Evolutionary conservation across 441 rosid genomes (phyloP).

Genomic region (Macaranga tanarius): DNA sequence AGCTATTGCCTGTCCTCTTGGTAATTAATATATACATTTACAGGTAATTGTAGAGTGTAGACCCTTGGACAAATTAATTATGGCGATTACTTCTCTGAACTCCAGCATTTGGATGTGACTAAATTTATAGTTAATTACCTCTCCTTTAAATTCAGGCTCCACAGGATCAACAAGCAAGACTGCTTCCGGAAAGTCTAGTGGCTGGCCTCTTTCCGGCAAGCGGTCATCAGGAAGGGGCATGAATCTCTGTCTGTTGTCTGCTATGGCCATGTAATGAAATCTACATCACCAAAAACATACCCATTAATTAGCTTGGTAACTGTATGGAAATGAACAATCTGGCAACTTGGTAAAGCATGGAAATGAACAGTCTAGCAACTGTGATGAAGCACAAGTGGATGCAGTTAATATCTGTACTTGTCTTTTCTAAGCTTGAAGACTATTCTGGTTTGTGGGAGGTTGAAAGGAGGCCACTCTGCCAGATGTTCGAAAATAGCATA

Average conservation of each 20-base stretch:
- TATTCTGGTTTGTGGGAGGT: conserved; percentile 70
- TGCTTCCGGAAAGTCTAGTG: conserved; percentile 73
- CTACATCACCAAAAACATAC: conserved; percentile 27
- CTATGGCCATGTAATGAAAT: conserved; percentile 78
- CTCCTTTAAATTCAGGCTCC: conserved; percentile 76
- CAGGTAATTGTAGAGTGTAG: too few relatives aligned
- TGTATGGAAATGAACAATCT: too few relatives aligned
- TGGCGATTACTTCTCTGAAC: background rate
- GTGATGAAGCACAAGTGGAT: background rate
- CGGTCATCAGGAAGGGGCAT: conserved; percentile 91
- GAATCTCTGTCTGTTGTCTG: conserved; percentile 75
- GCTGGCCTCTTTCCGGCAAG: conserved; percentile 48
- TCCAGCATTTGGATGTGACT: background rate
- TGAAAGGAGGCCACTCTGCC: conserved; percentile 75
- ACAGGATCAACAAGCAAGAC: conserved; percentile 72
- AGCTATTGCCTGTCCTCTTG: too few relatives aligned
- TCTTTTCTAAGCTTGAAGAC: conserved; percentile 80
- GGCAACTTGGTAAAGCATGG: background rate
- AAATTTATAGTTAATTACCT: conserved; percentile 37
- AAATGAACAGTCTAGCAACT: background rate
- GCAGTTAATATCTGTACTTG: conserved; percentile 39
- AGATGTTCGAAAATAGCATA: conserved; percentile 71
- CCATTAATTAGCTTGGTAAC: too few relatives aligned
- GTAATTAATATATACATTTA: too few relatives aligned
- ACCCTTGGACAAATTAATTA: background rate